Base-by-base conservation (phyloP, 345 rosid species). In the Conringia planisiliqua region DNA sequence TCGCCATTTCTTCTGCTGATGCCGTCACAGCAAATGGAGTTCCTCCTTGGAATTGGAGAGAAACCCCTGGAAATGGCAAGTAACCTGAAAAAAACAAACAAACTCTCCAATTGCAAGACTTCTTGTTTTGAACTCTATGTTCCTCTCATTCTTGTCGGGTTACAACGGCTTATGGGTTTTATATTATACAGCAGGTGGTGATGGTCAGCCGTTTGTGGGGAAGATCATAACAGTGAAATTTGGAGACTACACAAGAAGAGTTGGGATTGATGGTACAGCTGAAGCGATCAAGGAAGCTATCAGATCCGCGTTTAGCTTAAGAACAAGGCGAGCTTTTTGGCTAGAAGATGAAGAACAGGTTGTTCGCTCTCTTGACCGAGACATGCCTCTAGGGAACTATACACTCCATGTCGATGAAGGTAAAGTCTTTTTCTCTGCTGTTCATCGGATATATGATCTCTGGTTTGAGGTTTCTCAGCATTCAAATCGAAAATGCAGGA, bases 11-110 rank as follows among this genome's bases (percentile, higher is more conserved):
- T 3, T 62, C 96, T 48, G 85, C 88, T 68, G 98, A 92, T 72
- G 87, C 96, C 13, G 88, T 86, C 18, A 83, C 86, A 33, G 82
- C 90, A 5, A 77, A 81, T 61, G 97, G 86, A 71, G 92, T 95
- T 75, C 89, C 96, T 83, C 91, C 98, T 38, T 92, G 98, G 99
- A 89, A 83, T 70, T 95, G 99, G 98, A 86, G 96, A 76, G 98
- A 92, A 4, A 68, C 92, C 33, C 80, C 98, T 46, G 97, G 85
- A 80, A 92, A 79, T 65, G 96, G 99, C 81, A 78, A 67, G 78
- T 71, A 32, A 42, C 44, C 16, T 1, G 42, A 38, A 27, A 40
- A 40, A 38, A 12, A n/a, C n/a, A 51, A 48, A 9, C 46, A 12
- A 13, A 43, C 47, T 43, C 47, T 43, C 17, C 16, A 22, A 50